Evolutionary conservation across 257 asterid genomes (phyloP).

Genomic region (Solanum pimpinellifolium): DNA sequence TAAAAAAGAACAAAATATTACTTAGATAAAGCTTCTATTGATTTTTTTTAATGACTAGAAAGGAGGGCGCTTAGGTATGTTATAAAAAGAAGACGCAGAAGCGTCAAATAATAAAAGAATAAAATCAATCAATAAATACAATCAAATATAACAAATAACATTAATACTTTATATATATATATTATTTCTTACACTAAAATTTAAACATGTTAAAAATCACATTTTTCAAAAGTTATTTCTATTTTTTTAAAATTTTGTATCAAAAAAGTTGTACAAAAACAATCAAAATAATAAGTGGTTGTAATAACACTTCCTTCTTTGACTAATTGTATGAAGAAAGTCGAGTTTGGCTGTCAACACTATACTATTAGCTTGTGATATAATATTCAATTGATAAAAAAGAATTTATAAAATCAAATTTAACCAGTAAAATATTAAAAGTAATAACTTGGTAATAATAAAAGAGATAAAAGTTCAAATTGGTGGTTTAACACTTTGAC

Average conservation of each 20-base stretch:
- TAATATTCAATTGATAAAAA: not conserved
- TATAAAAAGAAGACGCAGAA: too few species aligned
- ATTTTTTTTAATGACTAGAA: rapidly evolving
- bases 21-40: too few species aligned
- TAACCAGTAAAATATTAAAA: not conserved
- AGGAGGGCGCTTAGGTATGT: too few species aligned
- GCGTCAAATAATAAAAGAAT: too few species aligned
- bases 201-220: not conserved
- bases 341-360: not conserved
- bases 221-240: not conserved
- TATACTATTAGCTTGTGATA: not conserved
- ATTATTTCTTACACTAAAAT: too few species aligned
- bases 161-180: too few species aligned
- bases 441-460: not conserved
- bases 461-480: not conserved
- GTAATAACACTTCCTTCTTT: not conserved
- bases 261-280: not conserved
- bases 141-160: too few species aligned
- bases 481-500: not conserved
- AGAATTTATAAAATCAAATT: not conserved
- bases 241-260: not conserved
- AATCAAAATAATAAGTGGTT: not conserved
- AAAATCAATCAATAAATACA: too few species aligned
- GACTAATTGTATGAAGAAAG: not conserved
- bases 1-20: too few species aligned